phyloP scores from a whole-genome alignment of 768 basidiomycete species.

The Russula sp. region DNA sequence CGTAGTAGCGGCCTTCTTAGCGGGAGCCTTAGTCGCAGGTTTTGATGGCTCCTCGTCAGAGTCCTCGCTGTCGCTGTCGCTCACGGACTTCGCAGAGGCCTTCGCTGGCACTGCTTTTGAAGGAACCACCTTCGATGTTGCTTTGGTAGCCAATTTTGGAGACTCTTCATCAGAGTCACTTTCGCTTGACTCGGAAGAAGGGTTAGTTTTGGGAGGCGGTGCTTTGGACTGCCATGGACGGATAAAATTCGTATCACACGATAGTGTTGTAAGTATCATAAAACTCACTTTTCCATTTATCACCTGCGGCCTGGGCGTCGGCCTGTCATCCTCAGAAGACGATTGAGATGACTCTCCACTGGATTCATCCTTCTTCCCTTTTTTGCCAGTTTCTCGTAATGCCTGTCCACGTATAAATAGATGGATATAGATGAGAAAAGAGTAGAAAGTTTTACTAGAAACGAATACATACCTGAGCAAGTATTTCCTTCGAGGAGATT shows the following conservation, averaged over 20 bases:
- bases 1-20: neutral
- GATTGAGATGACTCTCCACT: conserved; percentile 29
- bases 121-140: neutral
- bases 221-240: conserved; percentile 28
- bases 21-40: conserved; percentile 8
- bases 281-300: conserved; percentile 11
- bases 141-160: neutral
- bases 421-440: neutral
- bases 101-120: neutral
- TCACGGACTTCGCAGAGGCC: neutral
- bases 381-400: conserved; percentile 16
- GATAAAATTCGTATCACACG: neutral
- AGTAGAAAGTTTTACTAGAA: neutral
- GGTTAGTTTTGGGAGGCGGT: conserved; percentile 22
- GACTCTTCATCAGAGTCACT: conserved; percentile 5
- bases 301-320: conserved; percentile 25
- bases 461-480: conserved; percentile 31
- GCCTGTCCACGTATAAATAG: neutral
- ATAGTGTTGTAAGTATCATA: neutral
- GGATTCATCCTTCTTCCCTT: conserved; percentile 22
- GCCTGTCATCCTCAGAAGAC: conserved; percentile 34
- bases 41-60: conserved; percentile 1
- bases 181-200: conserved; percentile 23
- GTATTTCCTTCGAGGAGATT: conserved; percentile 37
- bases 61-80: neutral